Percentiles rank a stretch among this genome's conserved stretches.
Evolutionary conservation across 257 asterid genomes (phyloP).

Genomic region (Verbascum thapsus): DNA sequence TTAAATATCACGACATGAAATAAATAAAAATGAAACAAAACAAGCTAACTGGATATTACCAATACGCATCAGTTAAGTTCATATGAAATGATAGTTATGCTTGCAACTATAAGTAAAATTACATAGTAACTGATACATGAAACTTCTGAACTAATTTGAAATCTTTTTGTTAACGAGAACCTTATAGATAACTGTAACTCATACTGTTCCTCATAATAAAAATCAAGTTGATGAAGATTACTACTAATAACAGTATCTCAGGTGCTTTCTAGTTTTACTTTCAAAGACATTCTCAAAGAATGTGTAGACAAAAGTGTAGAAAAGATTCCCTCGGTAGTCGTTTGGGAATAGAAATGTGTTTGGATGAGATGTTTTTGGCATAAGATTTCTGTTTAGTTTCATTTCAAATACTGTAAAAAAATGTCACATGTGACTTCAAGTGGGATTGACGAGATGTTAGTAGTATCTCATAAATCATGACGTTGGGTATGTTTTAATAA

Average conservation of each 20-base stretch:
- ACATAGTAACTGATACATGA: conserved; percentile 15
- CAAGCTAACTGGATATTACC: not conserved
- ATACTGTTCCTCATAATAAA: conserved; percentile 19
- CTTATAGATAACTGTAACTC: conserved; percentile 12
- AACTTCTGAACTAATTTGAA: conserved; percentile 3
- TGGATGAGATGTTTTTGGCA: no score
- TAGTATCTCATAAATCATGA: no score
- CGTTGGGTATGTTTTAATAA: no score
- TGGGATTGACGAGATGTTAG: no score
- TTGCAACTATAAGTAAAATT: conserved; percentile 17
- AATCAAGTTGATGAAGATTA: conserved; percentile 19
- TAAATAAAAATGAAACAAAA: conserved; percentile 1
- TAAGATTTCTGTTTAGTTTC: no score
- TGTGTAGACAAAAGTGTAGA: no score
- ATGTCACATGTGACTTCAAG: no score
- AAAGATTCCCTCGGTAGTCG: no score
- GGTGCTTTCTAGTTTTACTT: no score
- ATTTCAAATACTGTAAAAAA: no score
- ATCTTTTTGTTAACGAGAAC: conserved; percentile 1
- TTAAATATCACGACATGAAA: conserved; percentile 26
- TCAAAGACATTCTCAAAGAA: no score
- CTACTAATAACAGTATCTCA: conserved; percentile 1
- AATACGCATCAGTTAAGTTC: conserved; percentile 12
- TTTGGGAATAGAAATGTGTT: no score
- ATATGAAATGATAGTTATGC: conserved; percentile 25